Evolutionary conservation across 208 protist species (phyloP).

Genomic region (Eutreptiella sp.): DNA sequence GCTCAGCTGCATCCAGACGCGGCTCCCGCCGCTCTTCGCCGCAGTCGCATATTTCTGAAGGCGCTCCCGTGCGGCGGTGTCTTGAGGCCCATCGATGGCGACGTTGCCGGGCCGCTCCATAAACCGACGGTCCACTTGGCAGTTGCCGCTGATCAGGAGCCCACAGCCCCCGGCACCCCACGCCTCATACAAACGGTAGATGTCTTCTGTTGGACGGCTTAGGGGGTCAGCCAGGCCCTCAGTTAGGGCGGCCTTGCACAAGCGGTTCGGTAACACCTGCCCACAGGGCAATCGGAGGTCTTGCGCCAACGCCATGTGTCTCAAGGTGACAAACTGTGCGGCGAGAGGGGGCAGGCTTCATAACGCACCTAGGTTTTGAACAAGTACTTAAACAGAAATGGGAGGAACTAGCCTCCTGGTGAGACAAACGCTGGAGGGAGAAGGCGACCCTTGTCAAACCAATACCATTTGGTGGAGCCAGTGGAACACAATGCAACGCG

Average conservation of each 20-base stretch:
- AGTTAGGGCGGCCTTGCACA: slow-evolving; percentile 2
- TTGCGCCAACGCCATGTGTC: no score
- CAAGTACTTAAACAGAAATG: no score
- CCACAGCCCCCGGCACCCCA: background rate
- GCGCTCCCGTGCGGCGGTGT: background rate
- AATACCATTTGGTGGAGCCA: no score
- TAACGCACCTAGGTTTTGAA: no score
- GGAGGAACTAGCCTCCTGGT: no score
- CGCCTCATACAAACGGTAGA: background rate
- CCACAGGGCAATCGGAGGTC: no score
- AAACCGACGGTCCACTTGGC: slow-evolving; percentile 7
- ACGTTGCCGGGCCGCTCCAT: slow-evolving; percentile 16
- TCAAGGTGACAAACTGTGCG: no score
- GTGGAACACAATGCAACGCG: no score
- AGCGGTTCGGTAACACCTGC: slow-evolving; percentile 6
- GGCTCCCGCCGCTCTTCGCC: background rate
- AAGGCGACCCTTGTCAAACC: no score
- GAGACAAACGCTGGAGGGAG: no score
- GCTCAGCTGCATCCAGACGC: slow-evolving; percentile 9
- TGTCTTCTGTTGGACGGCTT: background rate
- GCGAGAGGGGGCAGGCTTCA: no score
- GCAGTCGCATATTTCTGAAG: slow-evolving; percentile 1
- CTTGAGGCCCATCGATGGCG: background rate
- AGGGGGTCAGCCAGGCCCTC: slow-evolving; percentile 9
- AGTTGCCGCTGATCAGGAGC: slow-evolving; percentile 6